Evolutionary conservation across 148 eudicot species (phyloP).

Genomic region (Vaccinium vitisidaea): DNA sequence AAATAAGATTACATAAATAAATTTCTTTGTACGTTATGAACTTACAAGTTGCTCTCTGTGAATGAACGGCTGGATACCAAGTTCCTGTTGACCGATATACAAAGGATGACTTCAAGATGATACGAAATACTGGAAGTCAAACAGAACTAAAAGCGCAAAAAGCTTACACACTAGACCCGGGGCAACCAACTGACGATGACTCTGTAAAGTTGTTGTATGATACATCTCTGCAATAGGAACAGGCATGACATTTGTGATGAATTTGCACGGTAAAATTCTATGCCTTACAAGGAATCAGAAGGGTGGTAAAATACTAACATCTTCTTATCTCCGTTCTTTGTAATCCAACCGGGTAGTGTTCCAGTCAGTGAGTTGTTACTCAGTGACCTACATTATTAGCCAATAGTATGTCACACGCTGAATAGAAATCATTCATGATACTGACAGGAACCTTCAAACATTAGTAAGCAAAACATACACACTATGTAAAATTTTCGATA

Average conservation of each 20-base stretch:
- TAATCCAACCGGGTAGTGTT: constrained; percentile 50
- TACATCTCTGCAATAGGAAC: constrained; percentile 64
- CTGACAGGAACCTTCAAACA: not conserved
- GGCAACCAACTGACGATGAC: constrained; percentile 39
- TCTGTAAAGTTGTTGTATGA: constrained; percentile 71
- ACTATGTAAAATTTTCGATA: not conserved
- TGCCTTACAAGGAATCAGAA: not conserved
- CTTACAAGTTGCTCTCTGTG: constrained; percentile 44
- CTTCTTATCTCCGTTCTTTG: constrained; percentile 23
- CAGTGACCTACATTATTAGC: constrained; percentile 43
- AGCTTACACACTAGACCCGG: constrained; percentile 55
- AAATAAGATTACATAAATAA: not conserved
- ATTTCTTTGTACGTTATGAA: not conserved
- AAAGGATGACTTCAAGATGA: constrained; percentile 1
- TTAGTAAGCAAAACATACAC: not conserved
- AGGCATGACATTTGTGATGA: not conserved
- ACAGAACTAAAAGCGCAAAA: not conserved
- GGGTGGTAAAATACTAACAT: constrained; percentile 16
- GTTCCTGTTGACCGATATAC: constrained; percentile 47
- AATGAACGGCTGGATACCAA: constrained; percentile 52
- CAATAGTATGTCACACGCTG: not conserved
- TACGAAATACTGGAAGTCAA: not conserved
- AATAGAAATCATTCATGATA: not conserved
- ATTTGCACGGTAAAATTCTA: not conserved
- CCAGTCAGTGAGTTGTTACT: constrained; percentile 56